Percentiles rank a stretch among this genome's conserved stretches.
phyloP scores from a whole-genome alignment of 164 flowering plant genomes.

The grape (Vitis vinifera) region DNA sequence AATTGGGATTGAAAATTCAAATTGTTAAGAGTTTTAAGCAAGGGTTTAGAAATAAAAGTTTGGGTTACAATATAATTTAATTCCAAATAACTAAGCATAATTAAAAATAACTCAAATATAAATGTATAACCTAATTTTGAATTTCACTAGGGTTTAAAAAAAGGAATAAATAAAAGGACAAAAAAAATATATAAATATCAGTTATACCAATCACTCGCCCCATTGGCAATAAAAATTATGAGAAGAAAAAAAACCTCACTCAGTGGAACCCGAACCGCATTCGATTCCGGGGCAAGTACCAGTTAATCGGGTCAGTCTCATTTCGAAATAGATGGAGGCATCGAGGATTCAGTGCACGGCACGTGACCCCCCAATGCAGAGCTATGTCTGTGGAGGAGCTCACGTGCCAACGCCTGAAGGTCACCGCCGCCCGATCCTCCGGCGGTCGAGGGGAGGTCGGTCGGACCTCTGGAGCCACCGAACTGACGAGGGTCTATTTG shows the following conservation, averaged over 20 bases:
- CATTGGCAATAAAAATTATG: slow-evolving; percentile 5
- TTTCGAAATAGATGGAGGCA: slow-evolving; percentile 37
- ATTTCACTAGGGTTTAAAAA: not conserved
- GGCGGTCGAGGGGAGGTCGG: slow-evolving; percentile 10
- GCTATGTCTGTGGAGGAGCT: slow-evolving; percentile 50
- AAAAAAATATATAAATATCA: not conserved
- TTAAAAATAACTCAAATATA: too few species aligned
- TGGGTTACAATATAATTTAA: too few species aligned
- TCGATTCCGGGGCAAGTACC: not conserved
- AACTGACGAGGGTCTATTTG: slow-evolving; percentile 31
- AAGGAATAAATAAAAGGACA: not conserved
- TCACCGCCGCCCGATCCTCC: slow-evolving; percentile 33
- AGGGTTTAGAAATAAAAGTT: too few species aligned
- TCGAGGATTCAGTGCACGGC: slow-evolving; percentile 33
- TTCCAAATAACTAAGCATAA: too few species aligned
- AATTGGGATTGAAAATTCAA: too few species aligned
- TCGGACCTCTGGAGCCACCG: slow-evolving; percentile 18
- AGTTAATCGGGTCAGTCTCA: slow-evolving; percentile 22
- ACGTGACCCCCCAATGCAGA: slow-evolving; percentile 26
- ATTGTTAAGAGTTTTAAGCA: too few species aligned
- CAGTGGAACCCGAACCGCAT: not conserved
- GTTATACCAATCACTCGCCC: slow-evolving; percentile 17
- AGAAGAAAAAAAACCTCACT: not conserved
- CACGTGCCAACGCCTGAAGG: slow-evolving; percentile 60
- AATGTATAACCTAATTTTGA: not conserved